These are phyloP conservation scores for Myxozyma monticola DNA, from an alignment of 805 yeast genomes.

Conservation along the genomic window DNA sequence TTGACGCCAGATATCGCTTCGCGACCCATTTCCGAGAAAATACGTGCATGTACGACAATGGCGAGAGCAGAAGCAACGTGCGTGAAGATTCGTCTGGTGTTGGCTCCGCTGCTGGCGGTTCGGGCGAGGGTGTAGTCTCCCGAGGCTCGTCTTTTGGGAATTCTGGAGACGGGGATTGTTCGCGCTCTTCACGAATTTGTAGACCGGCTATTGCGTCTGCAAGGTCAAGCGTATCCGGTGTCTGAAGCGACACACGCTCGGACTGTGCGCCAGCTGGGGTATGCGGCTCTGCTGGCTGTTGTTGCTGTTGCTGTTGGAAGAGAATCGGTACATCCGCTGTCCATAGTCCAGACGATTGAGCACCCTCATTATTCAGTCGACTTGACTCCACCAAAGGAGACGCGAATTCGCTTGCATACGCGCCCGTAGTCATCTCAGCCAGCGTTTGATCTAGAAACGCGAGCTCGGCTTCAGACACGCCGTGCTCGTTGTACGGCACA, in stretches of 20 bases:
- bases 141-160: too few species aligned
- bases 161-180: neutral
- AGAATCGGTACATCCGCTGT: too few species aligned
- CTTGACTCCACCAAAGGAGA: neutral
- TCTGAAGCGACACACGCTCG: too few species aligned
- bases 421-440: slow-evolving; percentile 4
- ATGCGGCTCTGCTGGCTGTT: neutral
- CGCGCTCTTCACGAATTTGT: neutral
- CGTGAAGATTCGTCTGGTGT: neutral
- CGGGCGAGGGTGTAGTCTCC: neutral
- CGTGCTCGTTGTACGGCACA: neutral
- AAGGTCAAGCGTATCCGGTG: neutral
- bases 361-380: too few species aligned
- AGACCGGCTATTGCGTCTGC: slow-evolving; percentile 3
- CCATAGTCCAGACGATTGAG: too few species aligned
- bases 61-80: slow-evolving; percentile 59
- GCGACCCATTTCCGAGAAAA: slow-evolving; percentile 78
- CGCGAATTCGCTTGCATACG: neutral
- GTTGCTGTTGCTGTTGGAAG: too few species aligned
- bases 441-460: slow-evolving; percentile 15
- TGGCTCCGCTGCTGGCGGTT: neutral
- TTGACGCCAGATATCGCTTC: slow-evolving; percentile 61
- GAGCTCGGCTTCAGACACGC: slow-evolving; percentile 9
- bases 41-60: slow-evolving; percentile 67
- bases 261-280: neutral